Conservation (phyloP, 768 basidiomycete species). For the Lenzites betulinus region DNA sequence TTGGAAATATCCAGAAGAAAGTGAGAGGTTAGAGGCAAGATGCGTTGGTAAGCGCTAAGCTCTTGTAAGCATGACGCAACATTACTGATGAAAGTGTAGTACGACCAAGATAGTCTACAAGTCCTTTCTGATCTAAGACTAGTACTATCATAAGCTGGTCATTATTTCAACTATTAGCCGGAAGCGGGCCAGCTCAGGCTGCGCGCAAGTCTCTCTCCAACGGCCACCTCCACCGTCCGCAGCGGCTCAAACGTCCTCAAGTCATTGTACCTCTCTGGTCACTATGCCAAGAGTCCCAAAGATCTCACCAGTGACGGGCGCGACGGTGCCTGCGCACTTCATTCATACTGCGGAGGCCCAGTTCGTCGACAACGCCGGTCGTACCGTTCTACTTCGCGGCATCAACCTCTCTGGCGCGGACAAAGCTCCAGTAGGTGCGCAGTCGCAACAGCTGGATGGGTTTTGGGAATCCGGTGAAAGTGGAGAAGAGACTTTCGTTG, state of each 20-base stretch:
- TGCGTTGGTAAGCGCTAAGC: too few relatives aligned
- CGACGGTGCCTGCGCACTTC: slow-evolving; percentile 48
- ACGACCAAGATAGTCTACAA: too few relatives aligned
- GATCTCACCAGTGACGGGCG: slow-evolving; percentile 58
- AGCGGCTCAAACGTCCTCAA: neutral
- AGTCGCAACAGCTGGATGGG: slow-evolving; percentile 64
- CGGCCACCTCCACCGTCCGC: neutral
- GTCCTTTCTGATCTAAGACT: too few relatives aligned
- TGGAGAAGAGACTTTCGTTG: slow-evolving; percentile 71
- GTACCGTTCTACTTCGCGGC: slow-evolving; percentile 85
- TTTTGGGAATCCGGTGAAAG: slow-evolving; percentile 83
- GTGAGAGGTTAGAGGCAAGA: too few relatives aligned
- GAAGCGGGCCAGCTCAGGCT: too few relatives aligned
- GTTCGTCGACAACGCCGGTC: slow-evolving; percentile 74
- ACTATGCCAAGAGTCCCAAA: slow-evolving; percentile 58
- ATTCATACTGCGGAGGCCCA: slow-evolving; percentile 67
- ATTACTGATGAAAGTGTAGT: too few relatives aligned
- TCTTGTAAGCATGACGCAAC: too few relatives aligned
- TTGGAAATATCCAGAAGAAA: too few relatives aligned
- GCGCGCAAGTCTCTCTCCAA: neutral
- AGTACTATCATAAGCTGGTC: too few relatives aligned
- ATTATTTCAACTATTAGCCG: too few relatives aligned
- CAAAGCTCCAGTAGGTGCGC: slow-evolving; percentile 77
- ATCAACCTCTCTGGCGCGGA: slow-evolving; percentile 91
- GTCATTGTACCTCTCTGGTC: neutral